These are phyloP conservation scores for Polygonum maritimum DNA, from an alignment of 148 eudicot species.

Conservation along the genomic window DNA sequence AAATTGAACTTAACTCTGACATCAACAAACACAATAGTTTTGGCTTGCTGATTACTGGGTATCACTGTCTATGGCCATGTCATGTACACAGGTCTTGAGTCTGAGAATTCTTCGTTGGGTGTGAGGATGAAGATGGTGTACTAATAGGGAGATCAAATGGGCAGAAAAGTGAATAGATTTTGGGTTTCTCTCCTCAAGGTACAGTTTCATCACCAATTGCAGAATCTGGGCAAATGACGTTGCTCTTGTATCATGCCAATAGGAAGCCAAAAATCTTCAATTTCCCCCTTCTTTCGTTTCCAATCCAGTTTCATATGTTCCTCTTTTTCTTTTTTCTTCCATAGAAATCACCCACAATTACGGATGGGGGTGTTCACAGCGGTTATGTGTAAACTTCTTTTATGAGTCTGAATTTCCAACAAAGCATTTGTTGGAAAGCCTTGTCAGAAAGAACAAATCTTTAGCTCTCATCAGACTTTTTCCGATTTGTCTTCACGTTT, in stretches of 20 bases:
- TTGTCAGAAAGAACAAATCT: neutral
- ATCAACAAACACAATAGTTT: neutral
- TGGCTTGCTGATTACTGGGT: neutral
- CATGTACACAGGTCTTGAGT: neutral
- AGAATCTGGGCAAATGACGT: constrained; percentile 2
- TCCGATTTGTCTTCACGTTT: neutral
- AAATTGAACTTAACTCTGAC: neutral
- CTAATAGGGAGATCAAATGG: neutral
- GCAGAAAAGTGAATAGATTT: neutral
- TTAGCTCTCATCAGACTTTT: neutral
- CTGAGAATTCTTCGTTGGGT: neutral
- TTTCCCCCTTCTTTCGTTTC: neutral
- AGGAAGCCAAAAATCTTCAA: constrained; percentile 1
- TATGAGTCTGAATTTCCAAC: constrained; percentile 8
- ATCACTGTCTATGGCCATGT: neutral
- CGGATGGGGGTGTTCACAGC: constrained; percentile 11
- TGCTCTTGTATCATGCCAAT: constrained; percentile 7
- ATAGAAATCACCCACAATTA: constrained; percentile 10
- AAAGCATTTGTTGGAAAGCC: constrained; percentile 3
- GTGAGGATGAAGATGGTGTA: neutral
- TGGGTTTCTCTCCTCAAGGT: neutral
- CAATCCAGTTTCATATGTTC: constrained; percentile 1
- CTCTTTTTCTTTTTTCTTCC: neutral
- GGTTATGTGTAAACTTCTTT: constrained; percentile 5
- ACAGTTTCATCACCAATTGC: neutral